Conservation (phyloP, 768 basidiomycete genomes). For the Boletus reticuloceps region DNA sequence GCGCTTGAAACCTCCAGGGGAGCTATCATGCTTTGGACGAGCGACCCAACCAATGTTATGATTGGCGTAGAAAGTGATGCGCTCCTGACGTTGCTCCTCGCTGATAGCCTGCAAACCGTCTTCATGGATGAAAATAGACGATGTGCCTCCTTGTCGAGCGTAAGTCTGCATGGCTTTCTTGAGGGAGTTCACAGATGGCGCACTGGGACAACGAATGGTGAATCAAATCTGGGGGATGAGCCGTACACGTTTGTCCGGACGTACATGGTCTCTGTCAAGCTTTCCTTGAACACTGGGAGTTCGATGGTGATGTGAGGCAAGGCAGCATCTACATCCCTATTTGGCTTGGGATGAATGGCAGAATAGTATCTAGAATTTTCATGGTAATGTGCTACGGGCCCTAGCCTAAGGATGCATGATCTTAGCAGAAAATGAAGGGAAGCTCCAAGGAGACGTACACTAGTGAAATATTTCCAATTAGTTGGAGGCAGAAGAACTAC, state of each 20-base stretch:
- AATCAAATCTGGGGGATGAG: background rate
- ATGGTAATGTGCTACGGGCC: conserved; percentile 82
- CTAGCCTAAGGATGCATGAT: conserved; percentile 43
- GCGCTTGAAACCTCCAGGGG: conserved; percentile 31
- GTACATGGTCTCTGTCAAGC: too few species aligned
- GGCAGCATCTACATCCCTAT: conserved; percentile 57
- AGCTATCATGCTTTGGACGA: conserved; percentile 45
- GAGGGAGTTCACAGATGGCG: conserved; percentile 58
- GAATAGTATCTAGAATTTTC: conserved; percentile 86
- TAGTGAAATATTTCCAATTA: conserved; percentile 60
- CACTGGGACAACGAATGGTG: conserved; percentile 35
- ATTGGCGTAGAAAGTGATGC: conserved; percentile 52
- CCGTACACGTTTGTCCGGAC: too few species aligned
- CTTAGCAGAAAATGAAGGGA: conserved; percentile 4
- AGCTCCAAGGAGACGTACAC: conserved; percentile 38
- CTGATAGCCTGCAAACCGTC: conserved; percentile 56
- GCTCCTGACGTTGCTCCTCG: conserved; percentile 44
- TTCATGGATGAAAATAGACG: conserved; percentile 57
- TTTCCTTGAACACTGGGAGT: conserved; percentile 85
- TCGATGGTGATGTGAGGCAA: conserved; percentile 79
- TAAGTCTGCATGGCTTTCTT: conserved; percentile 64
- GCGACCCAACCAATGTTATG: conserved; percentile 62
- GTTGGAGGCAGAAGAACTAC: conserved; percentile 72
- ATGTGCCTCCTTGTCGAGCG: conserved; percentile 62
- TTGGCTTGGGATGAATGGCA: conserved; percentile 56